These are phyloP conservation scores for Nicotiana tomentosiformis DNA, from an alignment of 257 asterid genomes.

Conservation along the genomic window DNA sequence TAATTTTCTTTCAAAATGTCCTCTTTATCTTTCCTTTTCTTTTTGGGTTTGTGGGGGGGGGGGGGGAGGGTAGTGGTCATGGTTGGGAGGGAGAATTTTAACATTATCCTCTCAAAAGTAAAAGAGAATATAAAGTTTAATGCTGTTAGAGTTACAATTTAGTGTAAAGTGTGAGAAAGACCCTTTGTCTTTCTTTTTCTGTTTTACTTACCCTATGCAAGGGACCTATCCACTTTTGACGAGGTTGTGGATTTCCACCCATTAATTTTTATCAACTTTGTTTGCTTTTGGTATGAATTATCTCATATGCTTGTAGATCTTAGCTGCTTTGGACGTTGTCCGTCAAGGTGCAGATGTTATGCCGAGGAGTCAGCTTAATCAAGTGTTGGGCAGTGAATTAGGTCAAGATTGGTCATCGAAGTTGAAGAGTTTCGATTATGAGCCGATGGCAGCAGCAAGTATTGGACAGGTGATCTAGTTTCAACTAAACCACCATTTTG, in stretches of 20 bases:
- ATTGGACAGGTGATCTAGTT: slow-evolving; percentile 75
- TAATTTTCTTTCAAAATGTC: background rate
- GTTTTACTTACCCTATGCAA: background rate
- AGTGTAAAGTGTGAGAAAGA: background rate
- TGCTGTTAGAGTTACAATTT: background rate
- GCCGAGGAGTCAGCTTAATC: slow-evolving; percentile 89
- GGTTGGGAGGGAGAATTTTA: background rate
- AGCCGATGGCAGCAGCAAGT: slow-evolving; percentile 96
- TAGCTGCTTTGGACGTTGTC: slow-evolving; percentile 91
- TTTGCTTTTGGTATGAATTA: slow-evolving; percentile 15
- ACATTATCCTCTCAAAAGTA: background rate
- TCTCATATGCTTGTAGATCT: slow-evolving; percentile 50
- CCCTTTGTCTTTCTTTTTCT: background rate
- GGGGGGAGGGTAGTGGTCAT: background rate
- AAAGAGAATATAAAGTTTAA: background rate
- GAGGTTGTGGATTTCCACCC: background rate
- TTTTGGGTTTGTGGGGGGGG: background rate
- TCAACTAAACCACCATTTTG: background rate
- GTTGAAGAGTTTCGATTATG: slow-evolving; percentile 72
- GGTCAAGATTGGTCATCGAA: slow-evolving; percentile 73
- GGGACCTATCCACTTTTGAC: background rate
- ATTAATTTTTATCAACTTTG: slow-evolving; percentile 1
- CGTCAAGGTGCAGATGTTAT: slow-evolving; percentile 99
- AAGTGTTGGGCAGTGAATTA: slow-evolving; percentile 81
- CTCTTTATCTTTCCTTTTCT: background rate